Conservation (phyloP, 2,329 filamentous ascomycete genomes). For the Blastomyces parvus region DNA sequence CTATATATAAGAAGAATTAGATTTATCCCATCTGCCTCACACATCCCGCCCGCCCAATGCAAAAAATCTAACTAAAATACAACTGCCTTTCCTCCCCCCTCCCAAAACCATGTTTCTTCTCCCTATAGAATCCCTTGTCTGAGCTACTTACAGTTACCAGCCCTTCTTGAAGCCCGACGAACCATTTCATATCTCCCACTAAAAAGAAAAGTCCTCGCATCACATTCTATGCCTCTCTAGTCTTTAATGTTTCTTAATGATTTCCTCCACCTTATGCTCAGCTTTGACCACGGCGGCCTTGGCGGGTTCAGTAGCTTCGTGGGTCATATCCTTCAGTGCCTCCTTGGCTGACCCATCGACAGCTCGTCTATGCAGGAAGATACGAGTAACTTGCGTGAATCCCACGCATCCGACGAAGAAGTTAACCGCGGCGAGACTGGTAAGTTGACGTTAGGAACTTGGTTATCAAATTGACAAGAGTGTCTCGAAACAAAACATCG, state of each 20-base stretch:
- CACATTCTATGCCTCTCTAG: background rate
- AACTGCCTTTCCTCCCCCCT: background rate
- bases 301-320: slow-evolving; percentile 29
- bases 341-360: slow-evolving; percentile 42
- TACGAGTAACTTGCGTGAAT: slow-evolving; percentile 69
- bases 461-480: background rate
- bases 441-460: background rate
- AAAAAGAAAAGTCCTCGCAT: background rate
- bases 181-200: background rate
- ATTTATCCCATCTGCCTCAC: too few relatives aligned
- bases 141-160: background rate
- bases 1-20: too few relatives aligned
- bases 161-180: background rate
- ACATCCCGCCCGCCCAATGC: background rate
- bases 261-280: slow-evolving; percentile 24
- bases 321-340: slow-evolving; percentile 32
- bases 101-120: background rate
- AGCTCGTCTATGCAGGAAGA: slow-evolving; percentile 48
- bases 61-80: background rate
- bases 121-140: background rate
- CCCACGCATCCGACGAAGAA: slow-evolving; percentile 93
- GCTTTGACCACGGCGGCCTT: slow-evolving; percentile 26
- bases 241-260: slow-evolving; percentile 26
- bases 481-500: background rate
- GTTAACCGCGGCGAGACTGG: slow-evolving; percentile 83